These are phyloP conservation scores for Venturia asperata DNA, from an alignment of 2,329 filamentous ascomycete species.

Conservation along the genomic window DNA sequence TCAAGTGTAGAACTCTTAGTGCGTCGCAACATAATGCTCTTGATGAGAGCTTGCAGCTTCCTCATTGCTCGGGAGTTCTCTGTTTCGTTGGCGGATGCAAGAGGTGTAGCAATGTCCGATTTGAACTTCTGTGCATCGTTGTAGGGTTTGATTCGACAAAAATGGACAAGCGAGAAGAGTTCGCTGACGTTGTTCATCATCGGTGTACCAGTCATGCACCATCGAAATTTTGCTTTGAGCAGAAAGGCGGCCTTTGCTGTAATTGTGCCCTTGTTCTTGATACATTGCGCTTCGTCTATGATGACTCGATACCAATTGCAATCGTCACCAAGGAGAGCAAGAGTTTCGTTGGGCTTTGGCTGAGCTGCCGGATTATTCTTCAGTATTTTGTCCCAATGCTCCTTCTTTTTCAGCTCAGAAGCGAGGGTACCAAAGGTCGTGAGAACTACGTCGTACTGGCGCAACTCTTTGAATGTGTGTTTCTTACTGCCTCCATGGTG, in stretches of 20 bases:
- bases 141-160: slow-evolving; percentile 71
- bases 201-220: slow-evolving; percentile 73
- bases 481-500: slow-evolving; percentile 55
- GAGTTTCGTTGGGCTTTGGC: slow-evolving; percentile 22
- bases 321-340: slow-evolving; percentile 52
- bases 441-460: slow-evolving; percentile 64
- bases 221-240: slow-evolving; percentile 56
- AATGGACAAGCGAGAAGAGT: slow-evolving; percentile 68
- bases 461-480: slow-evolving; percentile 54
- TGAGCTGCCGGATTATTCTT: slow-evolving; percentile 35
- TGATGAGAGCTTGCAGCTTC: slow-evolving; percentile 66
- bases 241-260: slow-evolving; percentile 52
- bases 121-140: slow-evolving; percentile 57
- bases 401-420: slow-evolving; percentile 57
- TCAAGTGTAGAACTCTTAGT: slow-evolving; percentile 75
- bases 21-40: slow-evolving; percentile 72
- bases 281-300: slow-evolving; percentile 71
- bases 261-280: slow-evolving; percentile 66
- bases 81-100: slow-evolving; percentile 35
- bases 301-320: slow-evolving; percentile 61
- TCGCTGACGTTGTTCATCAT: slow-evolving; percentile 85
- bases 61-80: slow-evolving; percentile 51
- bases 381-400: slow-evolving; percentile 45
- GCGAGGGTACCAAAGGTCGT: slow-evolving; percentile 71
- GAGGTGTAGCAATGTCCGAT: slow-evolving; percentile 47